Percentiles rank a stretch among this genome's conserved stretches.
Conservation (phyloP, 176 grass and related monocot genomes). For the Ensete glaucum region DNA sequence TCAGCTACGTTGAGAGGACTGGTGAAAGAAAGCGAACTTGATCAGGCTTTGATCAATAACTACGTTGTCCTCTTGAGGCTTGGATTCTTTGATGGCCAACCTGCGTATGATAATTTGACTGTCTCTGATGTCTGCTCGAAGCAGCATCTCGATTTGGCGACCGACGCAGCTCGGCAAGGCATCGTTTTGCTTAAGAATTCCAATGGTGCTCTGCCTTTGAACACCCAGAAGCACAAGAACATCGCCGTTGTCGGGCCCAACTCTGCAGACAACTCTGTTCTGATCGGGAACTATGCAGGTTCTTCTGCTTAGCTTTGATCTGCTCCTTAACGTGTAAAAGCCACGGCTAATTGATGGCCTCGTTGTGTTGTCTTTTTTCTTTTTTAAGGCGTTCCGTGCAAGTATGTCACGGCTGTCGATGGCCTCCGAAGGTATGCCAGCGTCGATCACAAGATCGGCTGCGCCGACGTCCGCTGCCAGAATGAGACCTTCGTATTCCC, state of each 20-base stretch:
- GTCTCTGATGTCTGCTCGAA: not conserved
- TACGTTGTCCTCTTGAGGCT: not conserved
- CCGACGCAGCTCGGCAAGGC: not conserved
- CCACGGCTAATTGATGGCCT: not conserved
- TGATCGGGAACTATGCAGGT: not conserved
- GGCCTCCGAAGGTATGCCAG: not conserved
- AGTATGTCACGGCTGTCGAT: not conserved
- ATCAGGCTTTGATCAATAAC: not conserved
- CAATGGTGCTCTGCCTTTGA: not conserved
- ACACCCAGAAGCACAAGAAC: not conserved
- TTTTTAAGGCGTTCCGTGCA: not conserved
- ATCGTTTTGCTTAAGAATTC: not conserved
- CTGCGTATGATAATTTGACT: not conserved
- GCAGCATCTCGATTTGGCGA: not conserved
- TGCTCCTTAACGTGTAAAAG: not conserved
- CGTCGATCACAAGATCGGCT: not conserved
- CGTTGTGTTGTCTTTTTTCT: not conserved
- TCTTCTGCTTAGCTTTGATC: not conserved
- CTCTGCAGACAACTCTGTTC: not conserved
- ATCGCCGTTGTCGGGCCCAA: not conserved
- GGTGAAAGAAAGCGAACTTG: not conserved
- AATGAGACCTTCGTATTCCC: not conserved
- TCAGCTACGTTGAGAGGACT: not conserved
- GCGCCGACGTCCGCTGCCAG: not conserved
- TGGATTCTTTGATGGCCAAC: not conserved